Base-by-base conservation (phyloP, 129 eudicot genomes). In the Erigeron canadensis region DNA sequence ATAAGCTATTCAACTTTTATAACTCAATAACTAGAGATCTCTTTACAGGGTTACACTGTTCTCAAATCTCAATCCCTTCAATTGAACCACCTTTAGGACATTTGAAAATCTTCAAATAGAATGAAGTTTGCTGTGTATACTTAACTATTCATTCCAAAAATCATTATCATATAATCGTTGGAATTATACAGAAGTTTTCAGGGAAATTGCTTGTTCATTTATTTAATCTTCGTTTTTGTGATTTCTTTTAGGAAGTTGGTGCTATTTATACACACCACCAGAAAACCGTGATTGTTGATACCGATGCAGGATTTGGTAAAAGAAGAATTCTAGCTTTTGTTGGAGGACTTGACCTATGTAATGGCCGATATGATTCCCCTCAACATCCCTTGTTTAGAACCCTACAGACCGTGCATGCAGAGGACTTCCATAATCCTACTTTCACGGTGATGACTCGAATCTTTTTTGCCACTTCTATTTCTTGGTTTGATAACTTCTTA, bases 361-460 rank as follows among this genome's bases (percentile, higher is more conserved):
- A 93, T 70, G 98, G 98, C 4, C 78, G 98, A 82, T 93, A 93
- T 77, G 98, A 93, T 81, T 80, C 89, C 79, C 98, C 98, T 4
- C 73, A 84, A 15, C 98, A 93, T 78, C 87, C 89, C 41, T 50
- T 93, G 74, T 89, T 93, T 75, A 85, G 90, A 73, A 81, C 90
- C 37, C 82, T 84, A 54, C 72, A 84, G 8, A 93, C 96, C 0
- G 82, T 81, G 17, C 98, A 93, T 76, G 82, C 82, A 19, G 96
- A 93, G 50, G 98, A 93, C 75, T 93, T 81, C 50, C 98, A 93
- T 77, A 93, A 93, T 55, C 98, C 98, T 50, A 89, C 95, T 71
- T 87, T 65, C 68, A 63, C 91, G 80, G 98, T 93, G 78, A 83
- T 0, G 16, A 72, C 48, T 63, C 39, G 8, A 5, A 28, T 16